phyloP scores from a whole-genome alignment of 345 rosid species.

The Fremontodendron californicum region DNA sequence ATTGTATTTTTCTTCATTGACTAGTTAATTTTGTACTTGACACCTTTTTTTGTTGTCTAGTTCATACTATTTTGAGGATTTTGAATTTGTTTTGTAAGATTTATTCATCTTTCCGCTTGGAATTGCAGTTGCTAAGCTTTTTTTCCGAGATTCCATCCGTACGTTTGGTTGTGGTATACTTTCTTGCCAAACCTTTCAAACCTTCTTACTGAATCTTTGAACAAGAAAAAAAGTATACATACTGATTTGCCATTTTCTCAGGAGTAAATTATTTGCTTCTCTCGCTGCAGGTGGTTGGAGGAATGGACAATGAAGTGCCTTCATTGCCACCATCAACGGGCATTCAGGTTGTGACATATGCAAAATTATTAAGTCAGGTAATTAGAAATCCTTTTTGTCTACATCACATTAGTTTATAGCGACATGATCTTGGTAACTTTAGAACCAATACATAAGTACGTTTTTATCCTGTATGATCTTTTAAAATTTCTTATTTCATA shows the following conservation, averaged over 20 bases:
- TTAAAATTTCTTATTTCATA: too few relatives aligned
- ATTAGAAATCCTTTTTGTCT: slow-evolving; percentile 13
- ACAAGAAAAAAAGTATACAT: not conserved
- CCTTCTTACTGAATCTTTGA: slow-evolving; percentile 11
- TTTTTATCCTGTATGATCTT: not conserved
- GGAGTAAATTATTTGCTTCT: slow-evolving; percentile 16
- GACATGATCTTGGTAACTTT: not conserved
- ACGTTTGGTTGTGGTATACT: slow-evolving; percentile 79
- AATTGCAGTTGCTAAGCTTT: slow-evolving; percentile 72
- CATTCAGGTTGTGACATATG: slow-evolving; percentile 64
- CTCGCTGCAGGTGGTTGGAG: slow-evolving; percentile 80
- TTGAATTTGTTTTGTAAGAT: slow-evolving; percentile 5
- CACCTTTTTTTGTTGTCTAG: not conserved
- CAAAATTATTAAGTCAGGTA: slow-evolving; percentile 83
- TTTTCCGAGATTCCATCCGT: slow-evolving; percentile 82
- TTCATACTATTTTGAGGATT: slow-evolving; percentile 2
- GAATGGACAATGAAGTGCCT: slow-evolving; percentile 73
- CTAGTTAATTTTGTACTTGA: not conserved
- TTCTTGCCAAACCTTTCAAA: not conserved
- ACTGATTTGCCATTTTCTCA: slow-evolving; percentile 2
- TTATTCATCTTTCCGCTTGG: slow-evolving; percentile 21
- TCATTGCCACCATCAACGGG: slow-evolving; percentile 72
- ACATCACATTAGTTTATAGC: not conserved
- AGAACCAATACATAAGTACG: not conserved
- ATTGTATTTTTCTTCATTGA: not conserved